Evolutionary conservation across 441 rosid species (phyloP), one percentile per base, ranked within the genome.

Genomic region (Brassica hybrid): DNA sequence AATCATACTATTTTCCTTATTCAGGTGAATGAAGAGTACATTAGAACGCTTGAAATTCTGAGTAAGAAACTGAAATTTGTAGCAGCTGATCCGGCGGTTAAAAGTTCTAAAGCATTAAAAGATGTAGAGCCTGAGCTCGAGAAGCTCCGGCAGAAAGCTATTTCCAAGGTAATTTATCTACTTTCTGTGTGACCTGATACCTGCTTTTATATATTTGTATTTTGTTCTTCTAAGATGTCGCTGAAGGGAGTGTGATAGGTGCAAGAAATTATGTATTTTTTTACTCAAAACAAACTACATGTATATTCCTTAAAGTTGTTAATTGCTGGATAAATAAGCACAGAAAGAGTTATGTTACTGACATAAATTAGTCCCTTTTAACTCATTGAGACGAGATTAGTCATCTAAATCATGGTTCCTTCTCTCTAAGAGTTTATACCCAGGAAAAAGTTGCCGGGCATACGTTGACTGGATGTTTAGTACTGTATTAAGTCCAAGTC

Each of bases 61-160:
- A 94, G 98, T 87, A 91, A 88, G 92, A 96, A 96, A 85, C 83
- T 94, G 84, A 94, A 91, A 85, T 93, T 87, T 77, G 87, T 90
- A 74, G 95, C 89, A 80, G 91, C 80, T 75, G 98, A 96, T 87
- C 86, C 84, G 25, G 87, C 86, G 83, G 92, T 91, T 65, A 96
- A 87, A 82, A 84, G 88, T 75, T 90, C 99, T 63, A 91, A 91
- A 85, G 97, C 98, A 58, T 87, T 96, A 62, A 94, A 90, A 86
- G 99, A 96, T 82, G 97, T 96, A 73, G 94, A 92, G 74, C 99
- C 98, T 21, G 99, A 96, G 86, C 98, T 96, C 74, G 98, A 94
- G 84, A 96, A 93, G 85, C 94, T 96, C 43, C 85, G 98, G 77
- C 98, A 92, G 80, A 96, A 92, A 85, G 97, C 98, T 70, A 90